Evolutionary conservation across 2,329 filamentous ascomycete species (phyloP), one percentile per base, ranked within the genome.

Genomic region (Aspergillus bombycis): DNA sequence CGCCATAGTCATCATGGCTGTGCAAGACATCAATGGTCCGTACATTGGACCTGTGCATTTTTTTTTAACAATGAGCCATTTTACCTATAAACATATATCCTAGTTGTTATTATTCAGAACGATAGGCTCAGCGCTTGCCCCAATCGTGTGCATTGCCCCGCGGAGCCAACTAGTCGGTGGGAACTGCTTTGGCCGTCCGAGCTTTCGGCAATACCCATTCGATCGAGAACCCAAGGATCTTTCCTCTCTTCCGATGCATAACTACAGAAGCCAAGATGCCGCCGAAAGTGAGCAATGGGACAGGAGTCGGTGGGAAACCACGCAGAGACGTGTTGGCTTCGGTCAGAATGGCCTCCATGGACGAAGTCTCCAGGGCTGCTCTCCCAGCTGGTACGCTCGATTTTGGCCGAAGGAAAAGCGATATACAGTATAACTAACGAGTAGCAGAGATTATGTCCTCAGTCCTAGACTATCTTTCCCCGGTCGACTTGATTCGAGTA

Each of bases 401-500:
- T 10, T 12, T 30, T 28, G 14, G n/a, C 12, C 11, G 23, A 57
- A 32, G 19, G 30, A 21, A 19, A 34, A 53, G 58, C 34, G 19
- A 23, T 26, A 26, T 26, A 10, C 34, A 26, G 34, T 26, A 21
- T 30, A 28, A 36, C 74, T 80, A 64, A 78, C 67, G 41, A 26
- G 41, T 57, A 63, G 52, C 75, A 92, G 94, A 98, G 81, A 92
- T 98, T 69, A 87, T 98, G 70, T 90, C 91, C 34, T 86, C 89
- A 0, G 93, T 99, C 69, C 86, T 99, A 74, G 93, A 97, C 75
- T 93, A 96, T 80, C 87, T 98, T 45, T 91, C 92, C 45, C 86
- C 97, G 32, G 82, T 90, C 64, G 94, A 97, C 77, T 89, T 96
- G 72, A 86, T 98, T 75, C 88, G 89, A 69, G 94, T 93, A 75